phyloP scores from a whole-genome alignment of 352 stramenopile genomes.

The Phytopythium chamaehyphon region DNA sequence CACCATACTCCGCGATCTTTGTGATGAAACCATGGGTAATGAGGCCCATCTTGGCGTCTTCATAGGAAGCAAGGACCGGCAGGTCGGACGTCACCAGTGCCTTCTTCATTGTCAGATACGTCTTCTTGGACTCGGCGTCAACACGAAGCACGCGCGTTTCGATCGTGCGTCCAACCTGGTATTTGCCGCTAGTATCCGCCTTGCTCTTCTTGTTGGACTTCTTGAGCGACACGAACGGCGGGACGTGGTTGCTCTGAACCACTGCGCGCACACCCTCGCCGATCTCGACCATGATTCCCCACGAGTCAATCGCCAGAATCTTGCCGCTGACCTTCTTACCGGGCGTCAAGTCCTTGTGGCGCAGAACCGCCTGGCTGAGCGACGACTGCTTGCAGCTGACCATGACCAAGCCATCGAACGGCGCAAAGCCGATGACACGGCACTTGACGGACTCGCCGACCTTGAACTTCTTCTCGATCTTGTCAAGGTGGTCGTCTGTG shows the following conservation, averaged over 20 bases:
- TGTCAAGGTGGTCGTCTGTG: constrained; percentile 76
- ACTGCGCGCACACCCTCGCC: constrained; percentile 82
- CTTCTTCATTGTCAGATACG: constrained; percentile 89
- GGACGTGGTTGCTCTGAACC: constrained; percentile 71
- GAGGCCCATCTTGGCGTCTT: constrained; percentile 62
- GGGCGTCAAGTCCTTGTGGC: constrained; percentile 71
- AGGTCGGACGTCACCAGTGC: constrained; percentile 70
- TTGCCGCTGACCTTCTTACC: constrained; percentile 75
- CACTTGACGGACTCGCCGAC: constrained; percentile 57
- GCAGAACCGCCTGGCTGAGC: constrained; percentile 71
- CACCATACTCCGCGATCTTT: constrained; percentile 90
- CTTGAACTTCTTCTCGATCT: constrained; percentile 85
- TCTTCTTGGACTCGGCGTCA: constrained; percentile 91
- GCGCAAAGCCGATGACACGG: constrained; percentile 82
- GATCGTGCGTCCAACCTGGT: constrained; percentile 71
- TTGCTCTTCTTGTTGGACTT: constrained; percentile 63
- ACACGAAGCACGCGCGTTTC: constrained; percentile 80
- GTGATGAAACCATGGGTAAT: constrained; percentile 91
- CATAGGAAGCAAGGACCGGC: constrained; percentile 73
- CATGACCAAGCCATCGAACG: constrained; percentile 82
- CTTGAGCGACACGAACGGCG: constrained; percentile 62
- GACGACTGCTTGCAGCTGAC: constrained; percentile 79
- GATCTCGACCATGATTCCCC: constrained; percentile 83
- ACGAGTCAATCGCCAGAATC: constrained; percentile 77
- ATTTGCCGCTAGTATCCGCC: constrained; percentile 64